Evolutionary conservation across 73 alveolate genomes (phyloP), one percentile per base, ranked within the genome.

Genomic region (Uronychia setigera): DNA sequence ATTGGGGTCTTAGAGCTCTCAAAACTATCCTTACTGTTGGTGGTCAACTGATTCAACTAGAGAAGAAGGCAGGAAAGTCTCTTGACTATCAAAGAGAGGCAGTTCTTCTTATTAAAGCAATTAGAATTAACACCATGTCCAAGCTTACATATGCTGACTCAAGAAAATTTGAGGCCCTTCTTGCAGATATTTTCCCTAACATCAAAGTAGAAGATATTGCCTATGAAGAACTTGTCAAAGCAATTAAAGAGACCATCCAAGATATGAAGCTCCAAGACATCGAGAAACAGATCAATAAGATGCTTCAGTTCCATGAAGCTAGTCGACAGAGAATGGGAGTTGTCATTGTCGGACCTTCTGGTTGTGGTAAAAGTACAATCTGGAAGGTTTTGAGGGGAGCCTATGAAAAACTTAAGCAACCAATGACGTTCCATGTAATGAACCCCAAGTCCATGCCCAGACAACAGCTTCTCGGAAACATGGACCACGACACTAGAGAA

Each of bases 1-100:
- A 99, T 92, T 99, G 99, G 99, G 99, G 99, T 33, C 97, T 99
- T 27, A 97, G 99, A 90, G 99, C 99, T 31, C 92, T 99, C 32
- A 99, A 99, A 93, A 99, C 99, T 0, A 99, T 98, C 77, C 92
- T 99, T 78, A 99, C 99, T 19, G 97, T 98, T 77, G 99, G 99
- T 1, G 99, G 99, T 13, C 97, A 98, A 79, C 97, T 98, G 76
- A 94, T 98, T 57, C 99, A 99, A 87, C 93, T 89, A 79, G 99
- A 96, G 86, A 92, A 95, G 58, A 90, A 94, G 84, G 96, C 95
- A 92, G 98, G 99, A 80, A 86, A 82, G 77, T 80, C 83, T 9
- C 95, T 95, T 5, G 60, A 89, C 33, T 94, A 93, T 88, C 96
- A 92, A 84, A 90, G 88, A 79, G 99, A 95, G 88, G 97, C 99